Evolutionary conservation across 2,329 filamentous ascomycete genomes (phyloP).

Genomic region (Colletotrichum abscissum): DNA sequence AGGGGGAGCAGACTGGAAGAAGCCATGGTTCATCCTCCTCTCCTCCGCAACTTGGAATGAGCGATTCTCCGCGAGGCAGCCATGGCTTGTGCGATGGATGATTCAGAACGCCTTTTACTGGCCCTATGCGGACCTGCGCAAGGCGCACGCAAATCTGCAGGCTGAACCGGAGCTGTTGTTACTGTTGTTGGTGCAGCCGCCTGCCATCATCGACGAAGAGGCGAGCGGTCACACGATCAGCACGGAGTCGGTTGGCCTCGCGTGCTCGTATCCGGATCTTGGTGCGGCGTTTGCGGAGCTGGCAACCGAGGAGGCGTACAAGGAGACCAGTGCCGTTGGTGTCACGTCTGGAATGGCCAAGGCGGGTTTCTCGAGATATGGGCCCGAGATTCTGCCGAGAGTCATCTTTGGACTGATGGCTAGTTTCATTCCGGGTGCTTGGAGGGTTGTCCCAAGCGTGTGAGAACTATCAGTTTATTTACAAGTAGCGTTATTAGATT

Average conservation of each 20-base stretch:
- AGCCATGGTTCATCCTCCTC: slow-evolving; percentile 9
- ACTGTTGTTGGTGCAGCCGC: slow-evolving; percentile 21
- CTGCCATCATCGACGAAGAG: slow-evolving; percentile 23
- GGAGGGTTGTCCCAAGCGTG: slow-evolving; percentile 2
- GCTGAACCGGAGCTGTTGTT: not conserved
- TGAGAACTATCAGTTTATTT: not conserved
- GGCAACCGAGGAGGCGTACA: slow-evolving; percentile 8
- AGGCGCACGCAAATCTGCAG: slow-evolving; percentile 13
- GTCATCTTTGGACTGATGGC: slow-evolving; percentile 18
- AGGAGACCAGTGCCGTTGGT: not conserved
- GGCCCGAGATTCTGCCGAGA: not conserved
- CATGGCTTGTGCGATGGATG: not conserved
- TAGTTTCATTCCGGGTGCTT: slow-evolving; percentile 20
- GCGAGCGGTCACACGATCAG: slow-evolving; percentile 17
- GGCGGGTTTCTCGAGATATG: slow-evolving; percentile 14
- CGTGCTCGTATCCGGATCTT: slow-evolving; percentile 18
- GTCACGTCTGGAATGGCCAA: slow-evolving; percentile 4
- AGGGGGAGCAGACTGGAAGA: not conserved
- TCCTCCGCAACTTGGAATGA: slow-evolving; percentile 28
- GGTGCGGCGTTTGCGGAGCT: slow-evolving; percentile 26
- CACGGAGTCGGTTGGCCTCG: not conserved
- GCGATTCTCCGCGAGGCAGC: not conserved
- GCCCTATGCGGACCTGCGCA: slow-evolving; percentile 23
- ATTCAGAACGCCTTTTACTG: slow-evolving; percentile 27
- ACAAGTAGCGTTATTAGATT: not conserved